A percentile compares a stretch with the other conserved stretches of the same genome.
phyloP scores from a whole-genome alignment of 148 eudicot genomes.

The Chenopodium formosanum region DNA sequence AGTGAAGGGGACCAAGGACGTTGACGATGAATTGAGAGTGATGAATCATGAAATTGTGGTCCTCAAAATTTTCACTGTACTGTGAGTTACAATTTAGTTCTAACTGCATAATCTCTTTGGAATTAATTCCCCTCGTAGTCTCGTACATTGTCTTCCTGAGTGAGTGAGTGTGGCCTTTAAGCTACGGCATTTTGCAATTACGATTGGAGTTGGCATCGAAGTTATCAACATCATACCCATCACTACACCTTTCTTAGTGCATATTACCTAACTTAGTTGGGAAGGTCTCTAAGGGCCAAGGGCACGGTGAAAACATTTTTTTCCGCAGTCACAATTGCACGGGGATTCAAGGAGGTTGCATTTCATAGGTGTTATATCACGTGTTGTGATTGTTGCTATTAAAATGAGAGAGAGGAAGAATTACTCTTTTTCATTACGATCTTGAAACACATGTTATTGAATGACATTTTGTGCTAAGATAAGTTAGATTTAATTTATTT shows the following conservation, averaged over 20 bases:
- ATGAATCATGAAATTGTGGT: constrained; percentile 9
- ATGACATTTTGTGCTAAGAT: too few relatives aligned
- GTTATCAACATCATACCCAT: too few relatives aligned
- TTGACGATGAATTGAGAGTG: background rate
- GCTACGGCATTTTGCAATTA: background rate
- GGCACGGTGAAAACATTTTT: background rate
- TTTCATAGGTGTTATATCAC: background rate
- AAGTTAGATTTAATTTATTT: too few relatives aligned
- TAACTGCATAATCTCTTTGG: background rate
- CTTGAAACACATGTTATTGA: too few relatives aligned
- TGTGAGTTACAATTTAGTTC: background rate
- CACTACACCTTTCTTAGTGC: background rate
- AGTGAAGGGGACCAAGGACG: constrained; percentile 3
- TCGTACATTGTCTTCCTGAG: background rate
- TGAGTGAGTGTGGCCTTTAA: constrained; percentile 1
- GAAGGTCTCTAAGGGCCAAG: background rate
- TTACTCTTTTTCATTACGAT: too few relatives aligned
- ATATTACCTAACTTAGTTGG: background rate
- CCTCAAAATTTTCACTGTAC: constrained; percentile 12
- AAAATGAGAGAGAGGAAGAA: too few relatives aligned
- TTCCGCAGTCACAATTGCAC: background rate
- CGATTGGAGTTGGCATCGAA: background rate
- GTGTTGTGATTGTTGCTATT: background rate
- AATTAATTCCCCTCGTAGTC: background rate
- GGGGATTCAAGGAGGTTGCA: background rate